Percentiles rank a stretch among this genome's conserved stretches.
These are phyloP conservation scores for Phaeodactylum tricornutum DNA, from an alignment of 108 stramenopile genomes.

Conservation along the genomic window DNA sequence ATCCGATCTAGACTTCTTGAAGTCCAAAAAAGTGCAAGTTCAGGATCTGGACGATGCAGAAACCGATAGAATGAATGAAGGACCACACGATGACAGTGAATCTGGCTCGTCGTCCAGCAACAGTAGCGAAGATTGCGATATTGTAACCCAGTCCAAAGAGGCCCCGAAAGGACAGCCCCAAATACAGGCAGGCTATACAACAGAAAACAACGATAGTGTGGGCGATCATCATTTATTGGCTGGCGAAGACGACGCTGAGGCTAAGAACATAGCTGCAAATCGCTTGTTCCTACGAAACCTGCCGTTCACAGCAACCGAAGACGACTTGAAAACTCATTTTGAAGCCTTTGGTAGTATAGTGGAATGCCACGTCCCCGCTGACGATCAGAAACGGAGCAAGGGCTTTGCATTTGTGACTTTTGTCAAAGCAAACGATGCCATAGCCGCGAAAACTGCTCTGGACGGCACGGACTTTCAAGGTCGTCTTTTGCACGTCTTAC, in stretches of 20 bases:
- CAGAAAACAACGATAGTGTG: background rate
- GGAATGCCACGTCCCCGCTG: conserved; percentile 91
- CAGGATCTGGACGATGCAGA: conserved; percentile 47
- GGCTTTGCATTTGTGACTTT: conserved; percentile 94
- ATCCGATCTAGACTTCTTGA: conserved; percentile 80
- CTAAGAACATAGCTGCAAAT: conserved; percentile 15
- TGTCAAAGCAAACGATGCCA: conserved; percentile 39
- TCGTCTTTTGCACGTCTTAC: conserved; percentile 76
- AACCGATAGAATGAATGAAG: conserved; percentile 15
- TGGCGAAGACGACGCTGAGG: conserved; percentile 13
- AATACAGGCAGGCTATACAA: background rate
- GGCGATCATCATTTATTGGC: conserved; percentile 4
- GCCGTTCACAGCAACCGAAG: conserved; percentile 85
- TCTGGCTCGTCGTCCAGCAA: no score
- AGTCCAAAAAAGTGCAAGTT: conserved; percentile 49
- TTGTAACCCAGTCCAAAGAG: conserved; percentile 5
- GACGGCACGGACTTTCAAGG: conserved; percentile 83
- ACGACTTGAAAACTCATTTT: conserved; percentile 82
- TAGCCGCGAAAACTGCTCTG: conserved; percentile 41
- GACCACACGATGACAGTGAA: no score
- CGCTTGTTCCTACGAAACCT: conserved; percentile 94
- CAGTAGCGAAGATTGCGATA: no score
- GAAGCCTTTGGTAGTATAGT: conserved; percentile 52
- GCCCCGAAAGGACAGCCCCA: conserved; percentile 19
- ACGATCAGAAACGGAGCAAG: conserved; percentile 79